phyloP scores from a whole-genome alignment of 148 eudicot genomes.

The Vaccinium vitisidaea region DNA sequence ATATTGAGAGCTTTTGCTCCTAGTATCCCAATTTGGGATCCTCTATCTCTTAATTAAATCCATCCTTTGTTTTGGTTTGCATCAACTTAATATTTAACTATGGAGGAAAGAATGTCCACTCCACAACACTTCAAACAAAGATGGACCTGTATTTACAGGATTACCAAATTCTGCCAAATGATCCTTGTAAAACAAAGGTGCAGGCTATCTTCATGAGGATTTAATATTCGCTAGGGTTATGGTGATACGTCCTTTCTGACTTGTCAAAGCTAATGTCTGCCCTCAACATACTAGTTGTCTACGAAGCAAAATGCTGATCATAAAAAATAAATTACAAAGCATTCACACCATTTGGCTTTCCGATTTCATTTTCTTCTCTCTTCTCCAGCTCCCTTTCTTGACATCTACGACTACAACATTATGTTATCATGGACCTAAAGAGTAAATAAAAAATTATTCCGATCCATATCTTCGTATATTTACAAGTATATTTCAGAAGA shows the following conservation, averaged over 20 bases:
- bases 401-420: neutral
- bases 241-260: neutral
- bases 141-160: neutral
- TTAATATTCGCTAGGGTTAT: neutral
- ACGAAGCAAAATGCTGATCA: neutral
- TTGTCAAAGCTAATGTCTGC: neutral
- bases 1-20: too few relatives aligned
- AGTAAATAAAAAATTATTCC: neutral
- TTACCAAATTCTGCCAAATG: neutral
- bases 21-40: too few relatives aligned
- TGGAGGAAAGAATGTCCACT: neutral
- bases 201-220: neutral
- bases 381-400: neutral
- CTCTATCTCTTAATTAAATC: too few relatives aligned
- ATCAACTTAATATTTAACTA: neutral
- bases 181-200: neutral
- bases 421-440: neutral
- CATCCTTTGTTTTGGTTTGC: too few relatives aligned
- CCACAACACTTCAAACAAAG: neutral
- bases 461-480: neutral
- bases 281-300: neutral
- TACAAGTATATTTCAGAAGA: neutral
- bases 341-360: neutral
- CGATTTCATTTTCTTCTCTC: neutral
- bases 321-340: neutral